Base-by-base conservation (phyloP, 371 early-diverging fungal genomes). In the Saksenaea vasiformis region DNA sequence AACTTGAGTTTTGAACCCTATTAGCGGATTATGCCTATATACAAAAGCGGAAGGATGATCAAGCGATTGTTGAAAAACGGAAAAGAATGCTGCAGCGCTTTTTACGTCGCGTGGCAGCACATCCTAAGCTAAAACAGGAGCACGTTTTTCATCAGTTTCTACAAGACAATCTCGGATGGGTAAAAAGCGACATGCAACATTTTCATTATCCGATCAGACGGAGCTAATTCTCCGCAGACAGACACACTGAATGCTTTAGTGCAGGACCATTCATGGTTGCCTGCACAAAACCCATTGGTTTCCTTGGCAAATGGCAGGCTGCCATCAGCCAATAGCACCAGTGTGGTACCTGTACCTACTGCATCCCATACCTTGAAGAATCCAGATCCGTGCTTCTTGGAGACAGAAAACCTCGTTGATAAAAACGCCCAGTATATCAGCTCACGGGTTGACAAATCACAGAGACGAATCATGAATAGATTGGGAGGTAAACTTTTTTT, bases 61-160 rank as follows among this genome's bases (percentile, higher is more conserved):
- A 85, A 26, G 73, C 77, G n/a, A 86, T 94, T 54, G 89, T 96
- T 34, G 91, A 93, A 62, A 84, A 90, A 34, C 88, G 98, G 26
- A 94, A 94, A 80, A 86, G 95, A 26, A 86, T 92, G 91, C 84
- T 98, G 17, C 91, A 94, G 72, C 82, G 88, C 19, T 98, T 98
- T 71, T 74, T 98, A 60, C 88, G 91, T 68, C 88, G 95, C 38
- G 61, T 96, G 39, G 88, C 86, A 0, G 77, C 77, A 41, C 95
- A 98, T 76, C 95, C 96, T 36, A 87, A 93, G 47, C 69, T 98
- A 34, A 79, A 84, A 11, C 78, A 86, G 58, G 95, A 93, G 54
- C 96, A 96, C 69, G 77, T 93, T 15, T 87, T 96, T 67, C 98
- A 98, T 73, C 77, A 86, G 37, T 98, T 98, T 73, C 73, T 98